A percentile compares a stretch with the other conserved stretches of the same genome.
These are phyloP conservation scores for Calonectria pauciramosa DNA, from an alignment of 2,329 filamentous ascomycete species.

Conservation along the genomic window DNA sequence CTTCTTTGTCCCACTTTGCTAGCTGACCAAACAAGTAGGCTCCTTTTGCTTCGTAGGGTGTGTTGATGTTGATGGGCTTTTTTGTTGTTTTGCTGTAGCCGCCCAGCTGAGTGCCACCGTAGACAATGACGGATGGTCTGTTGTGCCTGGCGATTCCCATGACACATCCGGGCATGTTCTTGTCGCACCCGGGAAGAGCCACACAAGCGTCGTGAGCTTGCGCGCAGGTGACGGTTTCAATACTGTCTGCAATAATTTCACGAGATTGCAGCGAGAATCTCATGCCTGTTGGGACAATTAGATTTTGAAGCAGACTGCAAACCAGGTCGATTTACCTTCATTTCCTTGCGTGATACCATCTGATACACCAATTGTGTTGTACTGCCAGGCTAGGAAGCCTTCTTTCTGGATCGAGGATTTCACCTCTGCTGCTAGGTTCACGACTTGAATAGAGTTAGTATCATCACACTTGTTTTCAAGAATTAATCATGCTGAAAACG, in stretches of 20 bases:
- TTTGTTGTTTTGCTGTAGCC: background rate
- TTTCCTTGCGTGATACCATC: slow-evolving; percentile 20
- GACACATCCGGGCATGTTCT: slow-evolving; percentile 22
- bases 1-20: slow-evolving; percentile 3
- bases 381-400: slow-evolving; percentile 5
- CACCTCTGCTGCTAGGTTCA: background rate
- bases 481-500: background rate
- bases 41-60: slow-evolving; percentile 2
- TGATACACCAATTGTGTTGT: slow-evolving; percentile 22
- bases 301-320: no score
- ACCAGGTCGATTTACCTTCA: background rate
- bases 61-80: slow-evolving; percentile 18
- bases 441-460: background rate
- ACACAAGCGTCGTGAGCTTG: slow-evolving; percentile 17
- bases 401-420: slow-evolving; percentile 3
- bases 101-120: slow-evolving; percentile 9
- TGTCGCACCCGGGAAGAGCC: slow-evolving; percentile 17
- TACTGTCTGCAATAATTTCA: slow-evolving; percentile 17
- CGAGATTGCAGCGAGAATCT: slow-evolving; percentile 19
- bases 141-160: slow-evolving; percentile 19
- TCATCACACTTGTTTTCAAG: background rate
- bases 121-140: slow-evolving; percentile 10
- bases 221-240: slow-evolving; percentile 16
- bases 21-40: slow-evolving; percentile 5
- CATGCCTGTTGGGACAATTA: background rate